Conservation (phyloP, 2,329 filamentous ascomycete species). For the Arthrocladium fulminans region DNA sequence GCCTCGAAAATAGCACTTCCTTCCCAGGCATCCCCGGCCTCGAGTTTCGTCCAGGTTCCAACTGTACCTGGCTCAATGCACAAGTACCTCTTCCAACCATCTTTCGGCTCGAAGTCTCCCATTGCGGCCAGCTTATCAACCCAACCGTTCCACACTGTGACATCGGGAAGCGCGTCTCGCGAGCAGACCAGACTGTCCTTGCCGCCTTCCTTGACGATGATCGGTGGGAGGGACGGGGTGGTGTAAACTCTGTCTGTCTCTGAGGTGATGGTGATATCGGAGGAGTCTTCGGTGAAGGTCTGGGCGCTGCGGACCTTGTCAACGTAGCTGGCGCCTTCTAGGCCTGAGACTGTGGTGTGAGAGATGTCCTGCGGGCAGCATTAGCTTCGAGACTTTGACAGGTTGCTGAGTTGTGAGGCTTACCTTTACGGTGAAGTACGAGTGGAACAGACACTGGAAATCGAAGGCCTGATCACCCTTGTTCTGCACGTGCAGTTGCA, state of each 20-base stretch:
- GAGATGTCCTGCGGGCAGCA: conserved; percentile 60
- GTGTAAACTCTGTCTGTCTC: conserved; percentile 88
- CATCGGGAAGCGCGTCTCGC: conserved; percentile 75
- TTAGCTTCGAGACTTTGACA: conserved; percentile 15
- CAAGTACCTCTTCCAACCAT: conserved; percentile 86
- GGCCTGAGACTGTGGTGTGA: conserved; percentile 61
- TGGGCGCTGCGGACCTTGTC: conserved; percentile 70
- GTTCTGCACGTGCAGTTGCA: conserved; percentile 79
- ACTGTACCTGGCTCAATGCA: conserved; percentile 89
- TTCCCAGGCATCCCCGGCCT: conserved; percentile 64
- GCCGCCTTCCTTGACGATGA: conserved; percentile 55
- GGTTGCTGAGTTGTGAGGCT: conserved; percentile 24
- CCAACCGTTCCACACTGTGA: conserved; percentile 98
- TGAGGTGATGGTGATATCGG: conserved; percentile 58
- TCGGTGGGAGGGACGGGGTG: conserved; percentile 43
- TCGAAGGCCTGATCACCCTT: conserved; percentile 75
- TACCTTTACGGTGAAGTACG: conserved; percentile 76
- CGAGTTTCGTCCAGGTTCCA: conserved; percentile 70
- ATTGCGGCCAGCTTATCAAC: conserved; percentile 72
- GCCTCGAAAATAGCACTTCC: conserved; percentile 51
- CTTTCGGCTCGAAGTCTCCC: conserved; percentile 78
- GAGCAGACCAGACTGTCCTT: conserved; percentile 62
- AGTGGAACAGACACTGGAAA: conserved; percentile 85
- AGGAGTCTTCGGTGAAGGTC: conserved; percentile 56
- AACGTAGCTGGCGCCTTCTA: conserved; percentile 65